Evolutionary conservation across 768 basidiomycete species (phyloP), one percentile per base, ranked within the genome.

Genomic region (Tremella fuciformis): DNA sequence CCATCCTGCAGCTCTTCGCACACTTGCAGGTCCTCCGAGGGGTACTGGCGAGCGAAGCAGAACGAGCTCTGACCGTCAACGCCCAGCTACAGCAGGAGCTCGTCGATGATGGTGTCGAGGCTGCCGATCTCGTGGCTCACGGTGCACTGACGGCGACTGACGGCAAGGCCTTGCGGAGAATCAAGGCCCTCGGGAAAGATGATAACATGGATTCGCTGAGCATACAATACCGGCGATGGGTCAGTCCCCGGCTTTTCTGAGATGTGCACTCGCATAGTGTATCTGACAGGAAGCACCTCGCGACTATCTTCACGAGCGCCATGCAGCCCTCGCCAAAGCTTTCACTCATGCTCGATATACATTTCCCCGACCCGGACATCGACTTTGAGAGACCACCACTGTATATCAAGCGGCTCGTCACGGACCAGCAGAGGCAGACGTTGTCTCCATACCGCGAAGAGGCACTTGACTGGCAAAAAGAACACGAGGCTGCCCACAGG

Each of bases 1-100:
- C 44, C 7, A 47, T 55, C n/a, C 57, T 69, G 0, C 21, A 60
- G 8, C 51, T 69, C 41, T 64, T 62, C 55, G 64, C 64, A 3
- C 62, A 69, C 46, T 24, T 69, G 15, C 62, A 69, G 22, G 40
- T 66, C 8, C 47, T 59, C 15, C 54, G 55, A 7, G 1, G 13
- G 1, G 25, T 49, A 42, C 48, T 69, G 18, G 44, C 34, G 19
- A 25, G 22, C 13, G 59, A 69, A 58, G 59, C 64, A 11, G 18
- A 3, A 1, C 44, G 48, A 9, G 62, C 56, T 0, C 41, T 66
- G 29, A 48, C n/a, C 6, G n/a, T 39, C 19, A 53, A 65, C 29
- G 18, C 25, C 15, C 37, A 47, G 25, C 40, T 65, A 16, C 25
- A 42, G 9, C 41, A 44, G 21, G 41, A 44, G 41, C 15, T 40